These are phyloP conservation scores for Dillenia suffruticosa DNA, from an alignment of 164 flowering plant genomes.

Conservation along the genomic window DNA sequence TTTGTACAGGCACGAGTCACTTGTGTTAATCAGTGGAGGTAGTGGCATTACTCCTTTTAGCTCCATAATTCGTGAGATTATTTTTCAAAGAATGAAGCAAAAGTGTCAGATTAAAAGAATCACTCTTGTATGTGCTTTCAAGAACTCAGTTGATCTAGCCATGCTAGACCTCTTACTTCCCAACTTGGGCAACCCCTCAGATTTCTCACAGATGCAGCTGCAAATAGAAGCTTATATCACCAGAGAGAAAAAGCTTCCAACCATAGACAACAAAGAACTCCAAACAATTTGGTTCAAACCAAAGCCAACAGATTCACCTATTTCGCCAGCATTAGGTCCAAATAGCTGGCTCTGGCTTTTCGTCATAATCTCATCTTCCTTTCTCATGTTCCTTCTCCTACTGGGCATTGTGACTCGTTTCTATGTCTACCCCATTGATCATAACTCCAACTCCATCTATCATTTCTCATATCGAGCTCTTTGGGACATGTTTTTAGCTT, in stretches of 20 bases:
- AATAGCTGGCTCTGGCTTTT: slow-evolving; percentile 79
- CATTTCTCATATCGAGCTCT: slow-evolving; percentile 23
- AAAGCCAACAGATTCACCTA: slow-evolving; percentile 35
- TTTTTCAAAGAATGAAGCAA: slow-evolving; percentile 19
- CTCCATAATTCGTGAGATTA: slow-evolving; percentile 62
- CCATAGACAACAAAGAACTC: slow-evolving; percentile 11
- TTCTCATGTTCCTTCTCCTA: slow-evolving; percentile 47
- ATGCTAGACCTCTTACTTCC: slow-evolving; percentile 78
- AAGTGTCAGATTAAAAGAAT: slow-evolving; percentile 36
- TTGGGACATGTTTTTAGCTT: slow-evolving; percentile 38
- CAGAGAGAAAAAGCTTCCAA: slow-evolving; percentile 42
- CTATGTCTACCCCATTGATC: slow-evolving; percentile 68
- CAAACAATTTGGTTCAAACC: slow-evolving; percentile 65
- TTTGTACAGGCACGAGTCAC: slow-evolving; percentile 56
- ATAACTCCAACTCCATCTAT: slow-evolving; percentile 35
- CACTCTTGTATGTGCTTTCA: slow-evolving; percentile 51
- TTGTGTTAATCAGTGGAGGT: slow-evolving; percentile 84
- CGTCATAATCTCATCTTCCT: slow-evolving; percentile 62
- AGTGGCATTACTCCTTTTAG: slow-evolving; percentile 83
- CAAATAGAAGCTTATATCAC: slow-evolving; percentile 77
- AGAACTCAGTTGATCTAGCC: slow-evolving; percentile 49
- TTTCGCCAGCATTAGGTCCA: slow-evolving; percentile 56
- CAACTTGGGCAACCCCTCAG: slow-evolving; percentile 23
- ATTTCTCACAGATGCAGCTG: slow-evolving; percentile 36
- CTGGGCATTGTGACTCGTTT: slow-evolving; percentile 44